These are phyloP conservation scores for Phytophthora hibernalis DNA, from an alignment of 352 stramenopile species.

Conservation along the genomic window DNA sequence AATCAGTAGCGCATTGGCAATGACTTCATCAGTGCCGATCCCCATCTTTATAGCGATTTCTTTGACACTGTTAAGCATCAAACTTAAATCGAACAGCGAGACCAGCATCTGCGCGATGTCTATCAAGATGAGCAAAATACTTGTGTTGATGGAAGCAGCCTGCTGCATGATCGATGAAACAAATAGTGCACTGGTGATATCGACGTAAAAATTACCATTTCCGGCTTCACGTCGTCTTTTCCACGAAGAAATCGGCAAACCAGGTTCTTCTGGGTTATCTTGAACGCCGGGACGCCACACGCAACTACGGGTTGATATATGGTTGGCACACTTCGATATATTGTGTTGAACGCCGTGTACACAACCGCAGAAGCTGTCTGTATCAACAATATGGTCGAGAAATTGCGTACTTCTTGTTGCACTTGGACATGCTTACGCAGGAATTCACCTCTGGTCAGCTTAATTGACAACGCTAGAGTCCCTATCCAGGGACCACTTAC, in stretches of 20 bases:
- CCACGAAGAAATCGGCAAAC: slow-evolving; percentile 17
- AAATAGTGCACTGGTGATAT: slow-evolving; percentile 57
- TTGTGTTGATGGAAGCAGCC: slow-evolving; percentile 31
- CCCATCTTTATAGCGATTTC: slow-evolving; percentile 16
- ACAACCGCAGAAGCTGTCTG: slow-evolving; percentile 5
- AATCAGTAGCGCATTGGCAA: slow-evolving; percentile 10
- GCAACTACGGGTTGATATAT: slow-evolving; percentile 7
- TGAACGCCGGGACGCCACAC: slow-evolving; percentile 18
- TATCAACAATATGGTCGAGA: slow-evolving; percentile 12
- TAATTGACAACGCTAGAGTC: slow-evolving; percentile 11
- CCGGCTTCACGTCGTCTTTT: slow-evolving; percentile 40
- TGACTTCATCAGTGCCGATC: slow-evolving; percentile 7
- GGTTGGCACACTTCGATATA: slow-evolving; percentile 12
- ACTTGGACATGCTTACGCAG: slow-evolving; percentile 12
- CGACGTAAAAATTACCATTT: slow-evolving; percentile 56
- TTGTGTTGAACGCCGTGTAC: slow-evolving; percentile 12
- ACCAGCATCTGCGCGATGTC: slow-evolving; percentile 40
- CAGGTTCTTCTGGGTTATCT: slow-evolving; percentile 21
- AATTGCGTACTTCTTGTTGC: slow-evolving; percentile 15
- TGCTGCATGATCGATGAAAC: slow-evolving; percentile 49
- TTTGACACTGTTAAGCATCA: slow-evolving; percentile 24
- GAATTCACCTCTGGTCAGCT: slow-evolving; percentile 18
- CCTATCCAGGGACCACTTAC: slow-evolving; percentile 23
- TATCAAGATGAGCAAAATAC: slow-evolving; percentile 34
- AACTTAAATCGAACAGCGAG: slow-evolving; percentile 32